Percentiles rank a stretch among this genome's conserved stretches.
phyloP scores from a whole-genome alignment of 140 eudicot genomes.

The Flaveria floridana region DNA sequence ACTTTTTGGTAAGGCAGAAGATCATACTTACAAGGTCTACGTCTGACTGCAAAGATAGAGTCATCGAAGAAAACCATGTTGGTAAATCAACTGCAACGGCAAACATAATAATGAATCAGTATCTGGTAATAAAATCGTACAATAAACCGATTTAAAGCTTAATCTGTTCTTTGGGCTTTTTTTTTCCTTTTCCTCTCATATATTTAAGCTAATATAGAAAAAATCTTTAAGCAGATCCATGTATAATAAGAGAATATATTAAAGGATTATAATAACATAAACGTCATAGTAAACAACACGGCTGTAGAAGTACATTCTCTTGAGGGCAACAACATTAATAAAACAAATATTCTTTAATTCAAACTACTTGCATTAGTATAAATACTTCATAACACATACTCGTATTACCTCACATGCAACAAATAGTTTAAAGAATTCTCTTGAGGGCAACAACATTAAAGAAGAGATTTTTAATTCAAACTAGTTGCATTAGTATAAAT shows the following conservation, averaged over 20 bases:
- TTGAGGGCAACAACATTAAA: slow-evolving; percentile 10
- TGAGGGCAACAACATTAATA: slow-evolving; percentile 9
- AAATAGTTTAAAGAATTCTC: slow-evolving; percentile 2
- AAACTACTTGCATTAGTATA: slow-evolving; percentile 18
- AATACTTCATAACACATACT: not conserved
- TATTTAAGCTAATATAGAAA: not conserved
- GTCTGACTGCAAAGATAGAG: slow-evolving; percentile 42
- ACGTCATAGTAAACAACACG: not conserved
- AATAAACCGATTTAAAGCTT: slow-evolving; percentile 3
- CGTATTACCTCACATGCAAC: slow-evolving; percentile 6
- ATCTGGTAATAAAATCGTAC: not conserved
- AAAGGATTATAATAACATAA: slow-evolving; percentile 6
- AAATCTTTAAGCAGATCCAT: not conserved
- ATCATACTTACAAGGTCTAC: slow-evolving; percentile 40
- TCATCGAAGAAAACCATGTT: slow-evolving; percentile 41
- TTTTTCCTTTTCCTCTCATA: not conserved
- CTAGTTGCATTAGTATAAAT: slow-evolving; percentile 5
- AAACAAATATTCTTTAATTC: not conserved
- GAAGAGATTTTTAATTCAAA: slow-evolving; percentile 6
- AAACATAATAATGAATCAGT: slow-evolving; percentile 22
- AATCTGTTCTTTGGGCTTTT: not conserved
- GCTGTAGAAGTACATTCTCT: not conserved
- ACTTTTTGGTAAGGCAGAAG: not conserved
- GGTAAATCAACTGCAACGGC: slow-evolving; percentile 44
- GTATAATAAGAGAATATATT: not conserved